Conservation (phyloP, 257 asterid genomes). For the Eustoma russellianum region DNA sequence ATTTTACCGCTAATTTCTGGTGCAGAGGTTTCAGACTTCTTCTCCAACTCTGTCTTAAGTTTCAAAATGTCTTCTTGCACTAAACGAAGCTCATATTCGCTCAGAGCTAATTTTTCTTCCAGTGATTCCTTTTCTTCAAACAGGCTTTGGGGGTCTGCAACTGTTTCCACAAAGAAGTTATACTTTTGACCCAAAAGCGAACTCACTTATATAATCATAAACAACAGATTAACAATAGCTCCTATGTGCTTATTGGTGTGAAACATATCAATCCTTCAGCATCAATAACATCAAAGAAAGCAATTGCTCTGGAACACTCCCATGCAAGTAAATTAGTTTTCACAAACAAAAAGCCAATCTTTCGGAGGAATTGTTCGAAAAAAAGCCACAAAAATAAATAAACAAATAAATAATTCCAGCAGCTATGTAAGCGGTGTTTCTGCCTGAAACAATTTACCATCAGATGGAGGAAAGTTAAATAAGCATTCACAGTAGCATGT, state of each 20-base stretch:
- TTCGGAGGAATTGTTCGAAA: too few species aligned
- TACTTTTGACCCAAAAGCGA: background rate
- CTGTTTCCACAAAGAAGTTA: constrained; percentile 32
- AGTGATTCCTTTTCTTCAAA: constrained; percentile 78
- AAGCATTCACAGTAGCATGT: too few species aligned
- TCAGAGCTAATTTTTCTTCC: constrained; percentile 81
- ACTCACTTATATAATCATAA: background rate
- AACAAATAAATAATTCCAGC: too few species aligned
- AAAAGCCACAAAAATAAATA: too few species aligned
- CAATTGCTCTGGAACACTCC: background rate
- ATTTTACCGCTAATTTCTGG: constrained; percentile 26
- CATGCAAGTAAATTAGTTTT: too few species aligned
- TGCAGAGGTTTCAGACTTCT: constrained; percentile 38
- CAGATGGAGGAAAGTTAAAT: too few species aligned
- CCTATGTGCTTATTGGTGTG: too few species aligned
- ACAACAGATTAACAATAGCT: background rate
- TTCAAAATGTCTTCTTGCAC: constrained; percentile 78
- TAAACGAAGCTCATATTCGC: constrained; percentile 91
- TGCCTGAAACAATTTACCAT: too few species aligned
- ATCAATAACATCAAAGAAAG: too few species aligned
- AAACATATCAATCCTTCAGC: too few species aligned
- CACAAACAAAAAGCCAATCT: too few species aligned
- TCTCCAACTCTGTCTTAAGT: constrained; percentile 67
- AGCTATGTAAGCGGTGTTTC: too few species aligned
- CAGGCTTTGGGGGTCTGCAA: constrained; percentile 86